Evolutionary conservation across 768 basidiomycete genomes (phyloP).

Genomic region (Lepiota venenata): DNA sequence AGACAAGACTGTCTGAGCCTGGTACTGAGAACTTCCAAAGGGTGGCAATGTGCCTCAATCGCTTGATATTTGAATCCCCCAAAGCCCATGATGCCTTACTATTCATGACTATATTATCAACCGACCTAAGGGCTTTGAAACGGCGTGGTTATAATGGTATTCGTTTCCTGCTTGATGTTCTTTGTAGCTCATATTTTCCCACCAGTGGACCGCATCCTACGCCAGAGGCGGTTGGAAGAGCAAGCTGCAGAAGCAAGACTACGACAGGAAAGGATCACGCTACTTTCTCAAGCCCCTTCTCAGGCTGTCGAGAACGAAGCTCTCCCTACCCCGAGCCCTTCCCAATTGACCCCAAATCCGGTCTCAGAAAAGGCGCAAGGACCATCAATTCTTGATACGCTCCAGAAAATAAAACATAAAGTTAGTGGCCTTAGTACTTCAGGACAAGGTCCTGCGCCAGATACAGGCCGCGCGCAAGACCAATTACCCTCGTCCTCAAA

Average conservation of each 20-base stretch:
- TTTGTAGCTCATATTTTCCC: conserved; percentile 14
- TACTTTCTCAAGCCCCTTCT: conserved; percentile 8
- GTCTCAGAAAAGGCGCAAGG: conserved; percentile 4
- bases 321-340: neutral
- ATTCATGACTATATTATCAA: conserved; percentile 92
- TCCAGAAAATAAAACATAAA: conserved; percentile 28
- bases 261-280: neutral
- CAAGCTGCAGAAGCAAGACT: conserved; percentile 25
- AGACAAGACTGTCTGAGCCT: neutral
- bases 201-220: conserved; percentile 86
- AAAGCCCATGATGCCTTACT: conserved; percentile 86
- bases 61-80: conserved; percentile 70
- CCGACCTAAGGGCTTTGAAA: conserved; percentile 77
- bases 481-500: neutral
- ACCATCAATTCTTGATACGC: conserved; percentile 14
- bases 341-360: neutral
- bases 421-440: conserved; percentile 19
- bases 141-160: conserved; percentile 84
- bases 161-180: conserved; percentile 8
- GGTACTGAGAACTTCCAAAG: conserved; percentile 31
- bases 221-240: conserved; percentile 54
- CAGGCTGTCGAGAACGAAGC: neutral
- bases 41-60: conserved; percentile 82
- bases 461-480: neutral
- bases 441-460: neutral